A percentile compares a stretch with the other conserved stretches of the same genome.
Evolutionary conservation across 345 rosid genomes (phyloP).

Genomic region (Ceriops tagal): DNA sequence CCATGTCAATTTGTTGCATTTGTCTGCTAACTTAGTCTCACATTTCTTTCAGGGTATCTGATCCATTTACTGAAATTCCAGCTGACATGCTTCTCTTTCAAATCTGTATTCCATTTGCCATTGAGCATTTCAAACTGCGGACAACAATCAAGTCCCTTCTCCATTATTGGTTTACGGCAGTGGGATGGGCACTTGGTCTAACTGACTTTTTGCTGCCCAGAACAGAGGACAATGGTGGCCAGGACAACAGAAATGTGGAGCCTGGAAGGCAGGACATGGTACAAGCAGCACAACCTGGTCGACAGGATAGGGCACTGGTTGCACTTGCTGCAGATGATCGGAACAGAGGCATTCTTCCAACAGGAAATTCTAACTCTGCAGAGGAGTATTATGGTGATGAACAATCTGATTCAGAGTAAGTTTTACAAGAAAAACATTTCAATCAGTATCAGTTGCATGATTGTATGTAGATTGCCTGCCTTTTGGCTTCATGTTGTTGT

Average conservation of each 20-base stretch:
- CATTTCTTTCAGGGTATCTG: conserved; percentile 68
- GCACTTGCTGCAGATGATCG: conserved; percentile 47
- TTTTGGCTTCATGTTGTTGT: not conserved
- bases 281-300: conserved; percentile 50
- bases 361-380: conserved; percentile 37
- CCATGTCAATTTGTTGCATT: conserved; percentile 4
- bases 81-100: conserved; percentile 98
- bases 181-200: conserved; percentile 91
- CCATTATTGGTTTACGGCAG: conserved; percentile 85
- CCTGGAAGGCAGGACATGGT: conserved; percentile 70
- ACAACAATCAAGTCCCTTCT: conserved; percentile 85
- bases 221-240: conserved; percentile 71
- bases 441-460: not conserved
- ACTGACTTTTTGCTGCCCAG: conserved; percentile 80
- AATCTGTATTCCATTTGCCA: conserved; percentile 95
- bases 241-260: conserved; percentile 70
- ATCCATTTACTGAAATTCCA: conserved; percentile 98
- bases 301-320: conserved; percentile 63
- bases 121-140: conserved; percentile 88
- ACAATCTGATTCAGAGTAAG: conserved; percentile 88
- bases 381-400: conserved; percentile 79
- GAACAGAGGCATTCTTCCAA: conserved; percentile 41
- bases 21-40: conserved; percentile 13
- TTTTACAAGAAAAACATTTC: conserved; percentile 9
- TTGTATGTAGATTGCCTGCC: not conserved